A percentile compares a stretch with the other conserved stretches of the same genome.
Conservation (phyloP, 805 yeast species). For the Schwanniomyces polymorphus region DNA sequence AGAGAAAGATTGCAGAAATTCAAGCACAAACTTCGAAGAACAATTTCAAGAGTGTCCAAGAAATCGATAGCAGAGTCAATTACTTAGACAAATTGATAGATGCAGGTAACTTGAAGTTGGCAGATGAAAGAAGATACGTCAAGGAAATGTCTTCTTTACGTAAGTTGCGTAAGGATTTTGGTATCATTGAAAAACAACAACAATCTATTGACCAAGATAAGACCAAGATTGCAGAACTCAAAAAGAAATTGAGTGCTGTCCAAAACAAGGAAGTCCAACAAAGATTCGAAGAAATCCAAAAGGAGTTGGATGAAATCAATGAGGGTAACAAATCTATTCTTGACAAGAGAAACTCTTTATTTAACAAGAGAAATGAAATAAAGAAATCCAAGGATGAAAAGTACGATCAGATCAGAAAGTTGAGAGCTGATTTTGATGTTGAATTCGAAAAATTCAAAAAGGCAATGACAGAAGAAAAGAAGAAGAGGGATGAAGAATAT, state of each 20-base stretch:
- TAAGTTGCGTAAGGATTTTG: slow-evolving; percentile 77
- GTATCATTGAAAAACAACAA: slow-evolving; percentile 71
- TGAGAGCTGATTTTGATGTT: slow-evolving; percentile 72
- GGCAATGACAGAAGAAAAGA: slow-evolving; percentile 66
- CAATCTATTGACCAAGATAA: slow-evolving; percentile 77
- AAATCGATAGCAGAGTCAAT: slow-evolving; percentile 64
- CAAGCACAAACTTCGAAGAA: slow-evolving; percentile 69
- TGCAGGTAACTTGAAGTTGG: slow-evolving; percentile 78
- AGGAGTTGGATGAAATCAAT: slow-evolving; percentile 67
- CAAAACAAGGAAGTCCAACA: slow-evolving; percentile 66
- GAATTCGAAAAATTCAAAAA: slow-evolving; percentile 71
- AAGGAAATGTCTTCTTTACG: slow-evolving; percentile 84
- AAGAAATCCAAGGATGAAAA: slow-evolving; percentile 68
- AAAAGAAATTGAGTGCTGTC: slow-evolving; percentile 59
- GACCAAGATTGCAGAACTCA: slow-evolving; percentile 71
- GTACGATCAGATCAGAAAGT: slow-evolving; percentile 64
- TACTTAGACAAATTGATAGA: slow-evolving; percentile 74
- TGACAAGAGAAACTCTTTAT: slow-evolving; percentile 65
- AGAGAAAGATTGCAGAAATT: slow-evolving; percentile 75
- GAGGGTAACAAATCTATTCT: slow-evolving; percentile 58
- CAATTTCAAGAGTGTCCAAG: slow-evolving; percentile 64
- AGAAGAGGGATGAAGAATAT: slow-evolving; percentile 68
- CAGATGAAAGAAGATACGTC: slow-evolving; percentile 83
- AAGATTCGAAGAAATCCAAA: slow-evolving; percentile 67
- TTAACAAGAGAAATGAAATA: slow-evolving; percentile 64